Conservation (phyloP, 768 basidiomycete genomes). For the Lentinula sp. region DNA sequence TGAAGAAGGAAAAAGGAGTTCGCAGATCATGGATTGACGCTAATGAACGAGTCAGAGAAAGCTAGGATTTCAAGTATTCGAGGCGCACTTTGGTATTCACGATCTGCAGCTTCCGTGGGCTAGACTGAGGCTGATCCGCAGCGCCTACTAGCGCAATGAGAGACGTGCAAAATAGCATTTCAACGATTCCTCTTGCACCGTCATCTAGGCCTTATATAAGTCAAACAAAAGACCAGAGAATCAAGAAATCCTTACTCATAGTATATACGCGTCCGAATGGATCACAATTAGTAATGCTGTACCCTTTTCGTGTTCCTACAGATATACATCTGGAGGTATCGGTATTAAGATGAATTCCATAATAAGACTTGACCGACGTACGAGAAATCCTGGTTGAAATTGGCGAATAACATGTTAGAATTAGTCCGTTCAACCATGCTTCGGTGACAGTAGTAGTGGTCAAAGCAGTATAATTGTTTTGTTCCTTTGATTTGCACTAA, state of each 20-base stretch:
- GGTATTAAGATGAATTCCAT: neutral
- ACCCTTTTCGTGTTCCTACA: slow-evolving; percentile 92
- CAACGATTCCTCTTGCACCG: slow-evolving; percentile 92
- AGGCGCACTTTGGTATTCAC: slow-evolving; percentile 90
- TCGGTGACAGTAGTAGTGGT: slow-evolving; percentile 2
- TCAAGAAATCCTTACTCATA: slow-evolving; percentile 59
- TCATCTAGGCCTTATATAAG: slow-evolving; percentile 51
- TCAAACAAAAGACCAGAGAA: neutral
- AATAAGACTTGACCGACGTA: slow-evolving; percentile 26
- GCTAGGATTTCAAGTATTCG: neutral
- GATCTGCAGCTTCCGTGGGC: slow-evolving; percentile 92
- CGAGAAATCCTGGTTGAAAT: slow-evolving; percentile 99
- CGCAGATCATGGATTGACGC: slow-evolving; percentile 99
- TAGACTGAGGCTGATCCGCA: slow-evolving; percentile 85
- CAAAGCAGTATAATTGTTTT: neutral
- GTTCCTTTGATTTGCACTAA: neutral
- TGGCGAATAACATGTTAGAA: slow-evolving; percentile 65
- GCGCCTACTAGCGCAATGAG: slow-evolving; percentile 96
- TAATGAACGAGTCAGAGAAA: slow-evolving; percentile 22
- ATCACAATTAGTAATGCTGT: slow-evolving; percentile 96
- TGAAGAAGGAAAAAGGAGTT: slow-evolving; percentile 93
- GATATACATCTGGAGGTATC: slow-evolving; percentile 65
- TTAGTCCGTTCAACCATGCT: slow-evolving; percentile 7
- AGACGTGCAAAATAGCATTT: slow-evolving; percentile 99
- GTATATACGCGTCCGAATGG: slow-evolving; percentile 96